These are phyloP conservation scores for Omphalea diandra DNA, from an alignment of 441 rosid species.

Conservation along the genomic window DNA sequence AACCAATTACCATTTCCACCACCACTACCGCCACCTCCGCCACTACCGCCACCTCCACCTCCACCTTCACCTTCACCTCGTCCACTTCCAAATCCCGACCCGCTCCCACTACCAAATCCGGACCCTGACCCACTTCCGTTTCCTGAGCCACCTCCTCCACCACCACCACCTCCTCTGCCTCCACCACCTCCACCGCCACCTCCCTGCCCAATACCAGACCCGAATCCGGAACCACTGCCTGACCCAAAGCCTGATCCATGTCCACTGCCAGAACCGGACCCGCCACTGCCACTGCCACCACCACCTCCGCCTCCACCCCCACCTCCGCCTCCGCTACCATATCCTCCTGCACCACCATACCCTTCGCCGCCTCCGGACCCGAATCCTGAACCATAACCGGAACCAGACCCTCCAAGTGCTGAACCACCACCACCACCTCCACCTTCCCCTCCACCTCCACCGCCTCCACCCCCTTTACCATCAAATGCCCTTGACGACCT, in stretches of 20 bases:
- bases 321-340: conserved; percentile 28
- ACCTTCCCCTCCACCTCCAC: conserved; percentile 32
- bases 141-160: conserved; percentile 34
- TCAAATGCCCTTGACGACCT: conserved; percentile 31
- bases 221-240: conserved; percentile 35
- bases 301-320: conserved; percentile 29
- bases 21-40: conserved; percentile 27
- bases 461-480: conserved; percentile 33
- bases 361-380: conserved; percentile 35
- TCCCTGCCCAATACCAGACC: conserved; percentile 31
- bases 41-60: conserved; percentile 33
- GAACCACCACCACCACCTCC: conserved; percentile 23
- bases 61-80: conserved; percentile 34
- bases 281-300: conserved; percentile 36
- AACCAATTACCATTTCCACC: conserved; percentile 26
- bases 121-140: conserved; percentile 34
- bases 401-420: background rate
- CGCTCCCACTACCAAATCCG: no score
- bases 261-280: conserved; percentile 36
- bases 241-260: conserved; percentile 44
- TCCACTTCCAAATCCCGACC: no score
- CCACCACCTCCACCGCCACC: conserved; percentile 43
- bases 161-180: conserved; percentile 38
- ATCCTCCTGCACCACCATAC: conserved; percentile 34
- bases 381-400: conserved; percentile 26